Evolutionary conservation across 2,329 filamentous ascomycete genomes (phyloP).

Genomic region (Aspergillus sojae): DNA sequence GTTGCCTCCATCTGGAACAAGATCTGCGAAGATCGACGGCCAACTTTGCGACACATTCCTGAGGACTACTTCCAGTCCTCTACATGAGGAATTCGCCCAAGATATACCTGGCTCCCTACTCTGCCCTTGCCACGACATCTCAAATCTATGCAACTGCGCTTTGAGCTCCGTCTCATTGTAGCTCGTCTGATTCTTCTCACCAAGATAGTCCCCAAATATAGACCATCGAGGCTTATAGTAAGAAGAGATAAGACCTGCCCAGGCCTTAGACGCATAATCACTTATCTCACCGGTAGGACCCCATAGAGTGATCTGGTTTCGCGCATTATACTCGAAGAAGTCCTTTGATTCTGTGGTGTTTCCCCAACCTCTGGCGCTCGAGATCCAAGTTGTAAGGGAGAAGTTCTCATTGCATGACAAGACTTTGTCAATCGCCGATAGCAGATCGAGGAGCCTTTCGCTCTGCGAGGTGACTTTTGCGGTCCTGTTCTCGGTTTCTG

Average conservation of each 20-base stretch:
- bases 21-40: background rate
- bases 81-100: background rate
- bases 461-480: background rate
- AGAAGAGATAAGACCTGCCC: constrained; percentile 49
- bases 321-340: constrained; percentile 51
- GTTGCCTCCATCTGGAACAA: background rate
- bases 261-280: constrained; percentile 55
- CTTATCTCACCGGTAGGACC: constrained; percentile 51
- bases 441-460: background rate
- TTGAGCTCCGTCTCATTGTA: background rate
- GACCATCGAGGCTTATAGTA: constrained; percentile 54
- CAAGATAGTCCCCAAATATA: constrained; percentile 46
- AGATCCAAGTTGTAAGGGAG: background rate
- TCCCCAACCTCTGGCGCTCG: background rate
- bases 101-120: background rate
- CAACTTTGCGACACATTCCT: background rate
- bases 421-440: background rate
- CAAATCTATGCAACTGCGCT: background rate
- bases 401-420: background rate
- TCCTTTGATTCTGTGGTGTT: constrained; percentile 24
- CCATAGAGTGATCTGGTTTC: constrained; percentile 57
- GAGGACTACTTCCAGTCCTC: background rate
- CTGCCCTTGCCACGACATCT: background rate
- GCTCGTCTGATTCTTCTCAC: background rate
- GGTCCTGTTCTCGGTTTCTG: background rate